A percentile compares a stretch with the other conserved stretches of the same genome.
Conservation (phyloP, 495 filamentous ascomycete genomes). For the Bacidia rubella region DNA sequence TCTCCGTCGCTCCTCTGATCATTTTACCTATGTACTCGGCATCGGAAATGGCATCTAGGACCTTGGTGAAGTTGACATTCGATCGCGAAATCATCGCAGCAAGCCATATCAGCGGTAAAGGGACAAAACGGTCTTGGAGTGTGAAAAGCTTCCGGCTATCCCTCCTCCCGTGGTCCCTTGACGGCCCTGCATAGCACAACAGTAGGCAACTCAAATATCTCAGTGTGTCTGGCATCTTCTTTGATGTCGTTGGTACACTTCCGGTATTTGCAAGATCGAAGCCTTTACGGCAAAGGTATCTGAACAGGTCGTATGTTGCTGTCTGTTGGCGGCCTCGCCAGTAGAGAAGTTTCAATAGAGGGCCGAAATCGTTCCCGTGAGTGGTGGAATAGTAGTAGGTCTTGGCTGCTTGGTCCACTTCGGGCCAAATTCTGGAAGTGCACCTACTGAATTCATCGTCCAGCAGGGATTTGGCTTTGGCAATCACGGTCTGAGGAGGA, state of each 20-base stretch:
- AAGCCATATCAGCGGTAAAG: background rate
- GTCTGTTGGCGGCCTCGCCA: conserved; percentile 7
- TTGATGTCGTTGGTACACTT: background rate
- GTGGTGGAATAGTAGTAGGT: conserved; percentile 1
- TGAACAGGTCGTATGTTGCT: conserved; percentile 1
- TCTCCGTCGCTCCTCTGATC: background rate
- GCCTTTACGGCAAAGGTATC: background rate
- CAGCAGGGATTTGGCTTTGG: conserved; percentile 3
- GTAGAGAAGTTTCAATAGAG: conserved; percentile 7
- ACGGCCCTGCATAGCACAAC: background rate
- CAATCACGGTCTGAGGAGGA: background rate
- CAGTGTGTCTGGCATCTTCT: background rate
- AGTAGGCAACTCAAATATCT: background rate
- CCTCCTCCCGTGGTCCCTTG: background rate
- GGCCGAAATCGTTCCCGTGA: conserved; percentile 5
- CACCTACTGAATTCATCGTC: conserved; percentile 5
- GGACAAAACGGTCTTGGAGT: background rate
- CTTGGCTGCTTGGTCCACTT: background rate
- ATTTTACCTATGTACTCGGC: background rate
- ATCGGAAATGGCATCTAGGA: background rate
- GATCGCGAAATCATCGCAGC: background rate
- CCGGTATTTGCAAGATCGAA: too few relatives aligned
- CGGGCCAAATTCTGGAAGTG: background rate
- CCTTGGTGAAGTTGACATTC: background rate
- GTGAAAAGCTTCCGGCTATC: background rate